These are phyloP conservation scores for Didymella pinodella DNA, from an alignment of 2,329 filamentous ascomycete genomes.

Conservation along the genomic window DNA sequence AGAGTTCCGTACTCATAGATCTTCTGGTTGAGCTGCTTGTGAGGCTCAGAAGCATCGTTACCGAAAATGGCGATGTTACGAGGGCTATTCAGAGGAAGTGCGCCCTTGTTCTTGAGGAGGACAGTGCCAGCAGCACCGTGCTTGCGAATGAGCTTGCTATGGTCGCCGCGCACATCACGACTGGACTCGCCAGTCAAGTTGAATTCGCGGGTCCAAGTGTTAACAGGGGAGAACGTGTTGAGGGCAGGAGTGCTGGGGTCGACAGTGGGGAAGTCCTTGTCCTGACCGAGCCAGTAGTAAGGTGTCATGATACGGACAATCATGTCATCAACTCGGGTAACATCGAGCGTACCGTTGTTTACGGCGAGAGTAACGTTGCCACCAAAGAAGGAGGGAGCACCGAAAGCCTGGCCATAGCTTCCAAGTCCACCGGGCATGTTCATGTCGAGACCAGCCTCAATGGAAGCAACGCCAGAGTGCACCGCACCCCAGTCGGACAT, in stretches of 20 bases:
- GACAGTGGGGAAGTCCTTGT: constrained; percentile 51
- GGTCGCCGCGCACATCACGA: constrained; percentile 54
- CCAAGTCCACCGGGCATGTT: constrained; percentile 51
- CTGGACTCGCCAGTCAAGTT: constrained; percentile 46
- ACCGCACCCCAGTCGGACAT: constrained; percentile 57
- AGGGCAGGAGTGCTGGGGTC: constrained; percentile 45
- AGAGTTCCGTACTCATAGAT: constrained; percentile 54
- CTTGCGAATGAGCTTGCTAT: constrained; percentile 52
- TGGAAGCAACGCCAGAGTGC: constrained; percentile 55
- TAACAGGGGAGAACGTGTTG: constrained; percentile 52
- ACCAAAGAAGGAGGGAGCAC: constrained; percentile 54
- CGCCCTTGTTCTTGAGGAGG: constrained; percentile 60
- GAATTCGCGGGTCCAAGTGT: constrained; percentile 45
- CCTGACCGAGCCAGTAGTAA: constrained; percentile 56
- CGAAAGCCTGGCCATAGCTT: constrained; percentile 41
- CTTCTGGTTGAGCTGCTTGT: constrained; percentile 53
- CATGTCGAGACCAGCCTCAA: constrained; percentile 60
- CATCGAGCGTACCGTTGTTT: constrained; percentile 53
- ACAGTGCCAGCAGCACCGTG: constrained; percentile 53
- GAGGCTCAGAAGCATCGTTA: constrained; percentile 56
- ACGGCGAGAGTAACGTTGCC: constrained; percentile 51
- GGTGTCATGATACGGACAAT: constrained; percentile 56
- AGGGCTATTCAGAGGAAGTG: constrained; percentile 63
- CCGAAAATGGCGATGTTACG: constrained; percentile 60
- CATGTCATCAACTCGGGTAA: constrained; percentile 58